These are phyloP conservation scores for Talaromyces thailandensis DNA, from an alignment of 495 filamentous ascomycete species.

Conservation along the genomic window DNA sequence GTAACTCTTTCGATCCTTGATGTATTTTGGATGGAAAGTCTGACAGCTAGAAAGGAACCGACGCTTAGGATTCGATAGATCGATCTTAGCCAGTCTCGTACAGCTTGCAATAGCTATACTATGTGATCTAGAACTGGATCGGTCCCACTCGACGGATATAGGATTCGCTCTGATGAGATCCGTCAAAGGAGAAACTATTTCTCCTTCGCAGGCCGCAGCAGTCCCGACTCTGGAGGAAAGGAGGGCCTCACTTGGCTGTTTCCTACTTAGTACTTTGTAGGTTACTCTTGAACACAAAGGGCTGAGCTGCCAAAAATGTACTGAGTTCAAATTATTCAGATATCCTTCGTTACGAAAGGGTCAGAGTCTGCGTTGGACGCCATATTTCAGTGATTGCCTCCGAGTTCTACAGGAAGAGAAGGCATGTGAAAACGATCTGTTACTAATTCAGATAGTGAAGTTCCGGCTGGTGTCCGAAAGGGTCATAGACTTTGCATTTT, in stretches of 20 bases:
- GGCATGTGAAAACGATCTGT: constrained; percentile 41
- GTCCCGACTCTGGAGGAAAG: constrained; percentile 35
- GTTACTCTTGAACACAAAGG: constrained; percentile 1
- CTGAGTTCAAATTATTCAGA: constrained; percentile 16
- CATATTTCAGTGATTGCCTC: constrained; percentile 45
- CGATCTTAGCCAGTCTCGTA: constrained; percentile 15
- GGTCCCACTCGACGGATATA: constrained; percentile 20
- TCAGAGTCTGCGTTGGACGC: constrained; percentile 41
- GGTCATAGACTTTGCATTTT: constrained; percentile 4
- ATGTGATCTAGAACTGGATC: constrained; percentile 48
- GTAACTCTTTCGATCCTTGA: neutral
- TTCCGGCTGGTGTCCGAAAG: constrained; percentile 36
- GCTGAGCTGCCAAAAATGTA: neutral
- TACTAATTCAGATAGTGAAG: constrained; percentile 37
- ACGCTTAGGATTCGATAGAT: neutral
- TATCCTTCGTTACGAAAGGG: constrained; percentile 35
- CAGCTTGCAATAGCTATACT: constrained; percentile 44
- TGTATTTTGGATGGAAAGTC: neutral
- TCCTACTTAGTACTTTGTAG: constrained; percentile 42
- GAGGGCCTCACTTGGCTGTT: constrained; percentile 44
- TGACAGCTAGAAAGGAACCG: constrained; percentile 9
- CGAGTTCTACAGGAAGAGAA: constrained; percentile 29
- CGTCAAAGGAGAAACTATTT: neutral
- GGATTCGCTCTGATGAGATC: neutral
- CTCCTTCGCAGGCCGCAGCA: neutral